Percentiles rank a stretch among this genome's conserved stretches.
Conservation (phyloP, 2,329 filamentous ascomycete genomes). For the Ambrosiella cleistominuta region DNA sequence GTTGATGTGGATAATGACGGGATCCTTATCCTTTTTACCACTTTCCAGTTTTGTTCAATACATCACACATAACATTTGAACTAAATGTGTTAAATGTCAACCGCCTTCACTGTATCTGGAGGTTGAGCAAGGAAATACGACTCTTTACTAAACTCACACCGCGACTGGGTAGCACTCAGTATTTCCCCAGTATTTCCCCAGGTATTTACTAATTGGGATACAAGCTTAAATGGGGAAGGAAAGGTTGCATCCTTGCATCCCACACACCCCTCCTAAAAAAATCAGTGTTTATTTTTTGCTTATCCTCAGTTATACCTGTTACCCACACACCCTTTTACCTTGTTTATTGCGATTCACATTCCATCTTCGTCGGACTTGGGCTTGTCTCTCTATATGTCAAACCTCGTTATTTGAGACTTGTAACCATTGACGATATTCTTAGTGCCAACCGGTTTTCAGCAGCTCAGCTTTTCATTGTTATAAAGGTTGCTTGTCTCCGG, state of each 20-base stretch:
- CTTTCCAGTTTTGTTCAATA: background rate
- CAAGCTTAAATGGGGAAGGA: background rate
- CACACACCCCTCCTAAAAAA: background rate
- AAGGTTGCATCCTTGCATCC: background rate
- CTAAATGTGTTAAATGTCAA: background rate
- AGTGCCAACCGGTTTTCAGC: background rate
- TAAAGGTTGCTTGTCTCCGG: background rate
- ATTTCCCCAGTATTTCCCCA: background rate
- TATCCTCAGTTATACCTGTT: background rate
- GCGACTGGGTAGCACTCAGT: background rate
- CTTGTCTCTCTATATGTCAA: background rate
- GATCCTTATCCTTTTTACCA: background rate
- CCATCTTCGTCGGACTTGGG: background rate
- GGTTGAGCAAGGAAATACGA: too few species aligned
- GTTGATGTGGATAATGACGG: background rate
- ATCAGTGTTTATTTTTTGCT: background rate
- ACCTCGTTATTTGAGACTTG: background rate
- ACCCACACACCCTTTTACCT: background rate
- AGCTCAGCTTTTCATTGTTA: background rate
- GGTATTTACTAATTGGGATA: background rate
- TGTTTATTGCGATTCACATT: background rate
- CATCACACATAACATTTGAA: background rate
- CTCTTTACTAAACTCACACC: too few species aligned
- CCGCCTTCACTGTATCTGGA: too few species aligned
- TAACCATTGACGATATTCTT: conserved; percentile 2